Evolutionary conservation across 805 yeast species (phyloP), one percentile per base, ranked within the genome.

Genomic region (Ogataea sp.): DNA sequence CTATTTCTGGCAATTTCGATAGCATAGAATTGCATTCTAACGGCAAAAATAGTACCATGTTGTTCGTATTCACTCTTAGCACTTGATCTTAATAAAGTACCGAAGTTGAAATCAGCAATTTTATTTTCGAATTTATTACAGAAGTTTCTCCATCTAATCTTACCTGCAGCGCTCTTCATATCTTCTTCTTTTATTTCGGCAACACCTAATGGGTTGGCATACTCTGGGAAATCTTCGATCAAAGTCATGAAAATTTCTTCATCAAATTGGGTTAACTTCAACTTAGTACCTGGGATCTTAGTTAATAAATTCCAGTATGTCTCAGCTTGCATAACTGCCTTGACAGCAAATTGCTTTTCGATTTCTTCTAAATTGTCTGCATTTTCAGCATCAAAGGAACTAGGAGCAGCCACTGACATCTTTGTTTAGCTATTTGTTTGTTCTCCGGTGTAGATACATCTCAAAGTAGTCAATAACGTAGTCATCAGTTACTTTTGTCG

Each of bases 271-370:
- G 93, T 83, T 44, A 84, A 68, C 57, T 78, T 83, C 46, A 90
- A 70, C 49, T 73, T 75, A 32, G 93, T 74, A n/a, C 95, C 97
- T 44, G 82, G 79, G 41, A 88, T 66, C 49, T 77, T 76, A 42
- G 73, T 73, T 40, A 93, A 64, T 42, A 93, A 62, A 36, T 71
- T 70, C 96, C 96, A 93, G 73, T 90, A 93, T 1, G 96, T 81
- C 56, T 87, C 95, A 42, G 95, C 93, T 61, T 93, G 97, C 62
- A 76, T 80, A 15, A 93, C 98, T 5, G 97, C 98, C 64, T 83
- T 86, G 43, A 93, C 98, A 32, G 98, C 97, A 56, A 93, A 93
- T 67, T 93, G 97, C 72, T 79, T 87, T 64, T 93, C 98, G 55
- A 93, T 87, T 53, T 87, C 95, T 64, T 90, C 97, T 52, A 86